Base-by-base conservation (phyloP, 331 rosid species). In the Rhamnella rubrinervis region DNA sequence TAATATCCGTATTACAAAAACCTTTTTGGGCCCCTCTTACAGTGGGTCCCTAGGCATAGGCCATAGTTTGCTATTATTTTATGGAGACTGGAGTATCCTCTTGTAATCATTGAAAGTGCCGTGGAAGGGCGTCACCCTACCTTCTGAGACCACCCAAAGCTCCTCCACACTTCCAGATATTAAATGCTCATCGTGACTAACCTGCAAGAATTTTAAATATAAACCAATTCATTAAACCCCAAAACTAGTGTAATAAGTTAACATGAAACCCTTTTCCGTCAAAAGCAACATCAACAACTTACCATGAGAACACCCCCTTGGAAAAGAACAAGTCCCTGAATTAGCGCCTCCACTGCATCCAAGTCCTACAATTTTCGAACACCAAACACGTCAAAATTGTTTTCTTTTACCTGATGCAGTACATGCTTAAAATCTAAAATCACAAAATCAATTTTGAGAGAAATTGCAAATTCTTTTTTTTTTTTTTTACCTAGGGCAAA, bases 241-340 rank as follows among this genome's bases (percentile, higher is more conserved):
- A 38, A 44, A 35, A 35, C 35, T 2, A 62, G 23, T 37, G 35
- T 7, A 7, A 23, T 38, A 65, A 46, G 21, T 50, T 23, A 1
- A 25, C 26, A 14, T 4, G 26, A 65, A 5, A 58, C 71, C 18
- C 39, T 13, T 0, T 5, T 5, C 16, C 16, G 8, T 18, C 8
- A 44, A 46, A 55, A 49, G 49, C 35, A 7, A 14, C 7, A 16
- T 44, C 19, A 20, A 59, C 53, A 39, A 52, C 26, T 16, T 91
- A 95, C 99, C 97, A 91, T 95, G 76, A 91, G 95, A 87, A 95
- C 92, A 85, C 99, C 99, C 83, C 99, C 99, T 89, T 95, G 99
- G 73, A 89, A 91, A 80, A 95, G 21, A 26, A 91, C 97, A 66
- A 95, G 99, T 61, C 99, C 99, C 82, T 95, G 99, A 63, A 95